Base-by-base conservation (phyloP, 768 basidiomycete genomes). In the Termitomyces sp. region DNA sequence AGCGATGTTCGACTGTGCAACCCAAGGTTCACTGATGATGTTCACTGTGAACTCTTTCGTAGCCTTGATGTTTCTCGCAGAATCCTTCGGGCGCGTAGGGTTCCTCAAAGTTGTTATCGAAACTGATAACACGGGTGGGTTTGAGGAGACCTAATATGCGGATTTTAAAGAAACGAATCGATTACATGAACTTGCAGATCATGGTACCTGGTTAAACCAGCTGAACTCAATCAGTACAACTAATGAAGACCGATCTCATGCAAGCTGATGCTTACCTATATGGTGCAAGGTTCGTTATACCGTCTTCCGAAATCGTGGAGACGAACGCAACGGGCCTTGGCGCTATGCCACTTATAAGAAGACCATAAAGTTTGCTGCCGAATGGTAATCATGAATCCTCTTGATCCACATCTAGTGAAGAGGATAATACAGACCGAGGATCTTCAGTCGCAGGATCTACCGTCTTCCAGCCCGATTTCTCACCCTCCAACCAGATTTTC, bases 321-420 rank as follows among this genome's bases (percentile, higher is more conserved):
- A 89, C 80, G 60, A 90, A 85, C 0, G 83, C 89, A 54, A 90
- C 74, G 10, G 88, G 88, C 43, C 89, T 79, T 2, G 88, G 88
- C 7, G 76, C 72, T 48, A 88, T 74, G 13, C 82, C 85, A 44
- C 77, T 78, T 9, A 76, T 75, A 61, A 86, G 64, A 54, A 85
- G 63, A 13, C 70, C 69, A 62, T 87, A 85, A 8, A 77, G 26
- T 36, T 63, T 63, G 49, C 75, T 76, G 47, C 28, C 1, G 30
- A 56, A 35, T 14, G 9, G 20, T 14, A 32, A n/a, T 18, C 16
- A 10, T 52, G 50, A 46, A 32, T 49, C 13, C 32, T 32, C 33
- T 2, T 41, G 40, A 28, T 16, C 2, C 24, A 18, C 11, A 33
- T 44, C 48, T 38, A 8, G n/a, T 41, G 26, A 44, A 13, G 43